phyloP scores from a whole-genome alignment of 2,329 filamentous ascomycete genomes.

The Capronia epimyces region DNA sequence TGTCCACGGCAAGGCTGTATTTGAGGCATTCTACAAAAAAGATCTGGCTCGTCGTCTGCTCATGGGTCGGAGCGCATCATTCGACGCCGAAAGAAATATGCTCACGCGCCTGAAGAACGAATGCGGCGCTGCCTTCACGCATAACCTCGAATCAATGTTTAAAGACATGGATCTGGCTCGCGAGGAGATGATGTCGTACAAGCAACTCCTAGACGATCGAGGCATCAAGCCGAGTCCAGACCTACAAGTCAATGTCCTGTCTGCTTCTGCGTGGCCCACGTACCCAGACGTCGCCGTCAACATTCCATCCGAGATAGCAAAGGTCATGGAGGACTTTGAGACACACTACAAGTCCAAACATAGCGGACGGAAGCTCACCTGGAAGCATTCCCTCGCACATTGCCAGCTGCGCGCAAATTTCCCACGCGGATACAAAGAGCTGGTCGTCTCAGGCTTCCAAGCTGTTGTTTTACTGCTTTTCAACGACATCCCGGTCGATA shows the following conservation, averaged over 20 bases:
- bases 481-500: constrained; percentile 62
- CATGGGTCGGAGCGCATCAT: constrained; percentile 86
- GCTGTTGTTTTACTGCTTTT: constrained; percentile 86
- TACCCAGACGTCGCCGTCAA: constrained; percentile 73
- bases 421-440: constrained; percentile 72
- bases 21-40: constrained; percentile 99
- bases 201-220: constrained; percentile 58
- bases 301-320: constrained; percentile 68
- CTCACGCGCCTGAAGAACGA: constrained; percentile 83
- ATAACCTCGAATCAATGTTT: constrained; percentile 99
- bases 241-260: constrained; percentile 83
- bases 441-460: constrained; percentile 87
- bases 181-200: constrained; percentile 90
- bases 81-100: constrained; percentile 95
- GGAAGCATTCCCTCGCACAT: constrained; percentile 91
- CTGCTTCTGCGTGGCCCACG: constrained; percentile 83
- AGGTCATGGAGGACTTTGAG: constrained; percentile 77
- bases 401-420: constrained; percentile 80
- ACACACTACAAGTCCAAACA: constrained; percentile 84
- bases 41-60: constrained; percentile 84
- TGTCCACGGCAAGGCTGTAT: constrained; percentile 93
- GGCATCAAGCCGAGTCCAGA: constrained; percentile 57
- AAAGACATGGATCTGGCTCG: constrained; percentile 91
- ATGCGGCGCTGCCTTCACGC: constrained; percentile 89
- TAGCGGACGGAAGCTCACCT: constrained; percentile 75